phyloP scores from a whole-genome alignment of 257 asterid species.

The Fraxinus americana region DNA sequence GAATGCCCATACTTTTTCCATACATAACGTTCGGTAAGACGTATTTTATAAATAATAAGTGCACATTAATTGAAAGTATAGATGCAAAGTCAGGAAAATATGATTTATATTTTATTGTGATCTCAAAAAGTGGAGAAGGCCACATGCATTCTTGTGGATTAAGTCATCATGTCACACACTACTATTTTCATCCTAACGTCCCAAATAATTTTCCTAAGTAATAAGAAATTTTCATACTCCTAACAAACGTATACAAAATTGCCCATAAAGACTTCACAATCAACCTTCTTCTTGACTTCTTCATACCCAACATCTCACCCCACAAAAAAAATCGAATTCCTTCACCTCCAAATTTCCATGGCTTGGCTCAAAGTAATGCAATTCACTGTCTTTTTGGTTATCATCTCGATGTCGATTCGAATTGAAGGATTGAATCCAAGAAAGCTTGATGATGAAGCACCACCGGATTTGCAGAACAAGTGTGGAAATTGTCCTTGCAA shows the following conservation, averaged over 20 bases:
- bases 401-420: conserved; percentile 18
- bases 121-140: conserved; percentile 32
- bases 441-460: conserved; percentile 39
- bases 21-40: conserved; percentile 18
- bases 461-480: conserved; percentile 54
- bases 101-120: conserved; percentile 28
- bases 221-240: conserved; percentile 32
- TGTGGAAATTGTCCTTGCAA: conserved; percentile 80
- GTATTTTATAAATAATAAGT: conserved; percentile 12
- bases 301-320: conserved; percentile 24
- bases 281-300: background rate
- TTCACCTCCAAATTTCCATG: conserved; percentile 24
- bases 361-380: conserved; percentile 22
- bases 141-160: conserved; percentile 44
- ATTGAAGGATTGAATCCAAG: conserved; percentile 33
- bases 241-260: conserved; percentile 18
- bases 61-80: conserved; percentile 30
- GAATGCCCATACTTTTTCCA: conserved; percentile 21
- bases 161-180: conserved; percentile 36
- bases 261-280: conserved; percentile 5
- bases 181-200: conserved; percentile 24
- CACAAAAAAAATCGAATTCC: conserved; percentile 5
- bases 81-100: conserved; percentile 18
- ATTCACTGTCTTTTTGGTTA: conserved; percentile 21
- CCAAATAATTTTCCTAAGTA: conserved; percentile 16